Evolutionary conservation across 1,284 basidiomycete species (phyloP).

Genomic region (Schizopora paradoxa): DNA sequence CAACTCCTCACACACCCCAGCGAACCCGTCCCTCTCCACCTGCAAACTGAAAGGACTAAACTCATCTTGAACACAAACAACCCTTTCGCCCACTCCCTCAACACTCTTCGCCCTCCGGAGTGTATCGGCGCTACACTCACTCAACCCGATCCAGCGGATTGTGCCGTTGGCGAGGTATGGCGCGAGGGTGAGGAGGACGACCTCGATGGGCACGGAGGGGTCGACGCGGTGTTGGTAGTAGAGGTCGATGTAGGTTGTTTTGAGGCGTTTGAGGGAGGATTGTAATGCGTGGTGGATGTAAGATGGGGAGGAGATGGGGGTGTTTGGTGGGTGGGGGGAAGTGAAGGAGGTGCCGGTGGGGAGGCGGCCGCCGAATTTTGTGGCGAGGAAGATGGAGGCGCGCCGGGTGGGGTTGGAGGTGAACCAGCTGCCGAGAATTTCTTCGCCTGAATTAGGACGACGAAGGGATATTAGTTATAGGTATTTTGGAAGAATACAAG

Average conservation of each 20-base stretch:
- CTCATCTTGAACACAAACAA: slow-evolving; percentile 30
- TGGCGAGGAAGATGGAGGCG: slow-evolving; percentile 28
- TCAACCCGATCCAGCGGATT: slow-evolving; percentile 30
- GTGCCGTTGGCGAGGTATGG: slow-evolving; percentile 29
- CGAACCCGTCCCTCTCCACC: slow-evolving; percentile 26
- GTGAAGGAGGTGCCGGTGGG: slow-evolving; percentile 5
- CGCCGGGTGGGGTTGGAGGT: slow-evolving; percentile 19
- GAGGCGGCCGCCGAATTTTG: slow-evolving; percentile 23
- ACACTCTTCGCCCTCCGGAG: slow-evolving; percentile 30
- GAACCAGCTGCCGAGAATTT: slow-evolving; percentile 16
- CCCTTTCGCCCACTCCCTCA: slow-evolving; percentile 17
- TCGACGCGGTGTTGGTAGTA: slow-evolving; percentile 30
- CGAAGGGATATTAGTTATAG: too few species aligned
- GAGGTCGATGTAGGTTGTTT: slow-evolving; percentile 26
- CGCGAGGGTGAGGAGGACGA: slow-evolving; percentile 29
- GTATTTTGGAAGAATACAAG: too few species aligned
- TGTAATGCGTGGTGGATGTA: slow-evolving; percentile 22
- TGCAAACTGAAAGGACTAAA: slow-evolving; percentile 30
- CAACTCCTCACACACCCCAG: slow-evolving; percentile 28
- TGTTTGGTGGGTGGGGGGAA: too few species aligned
- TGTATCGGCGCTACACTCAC: slow-evolving; percentile 34
- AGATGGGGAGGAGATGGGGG: slow-evolving; percentile 21
- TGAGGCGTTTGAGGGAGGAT: slow-evolving; percentile 22
- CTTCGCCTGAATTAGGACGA: slow-evolving; percentile 13
- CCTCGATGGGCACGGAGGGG: slow-evolving; percentile 30